Base-by-base conservation (phyloP, 2,329 filamentous ascomycete genomes). In the Penicillium paneum region DNA sequence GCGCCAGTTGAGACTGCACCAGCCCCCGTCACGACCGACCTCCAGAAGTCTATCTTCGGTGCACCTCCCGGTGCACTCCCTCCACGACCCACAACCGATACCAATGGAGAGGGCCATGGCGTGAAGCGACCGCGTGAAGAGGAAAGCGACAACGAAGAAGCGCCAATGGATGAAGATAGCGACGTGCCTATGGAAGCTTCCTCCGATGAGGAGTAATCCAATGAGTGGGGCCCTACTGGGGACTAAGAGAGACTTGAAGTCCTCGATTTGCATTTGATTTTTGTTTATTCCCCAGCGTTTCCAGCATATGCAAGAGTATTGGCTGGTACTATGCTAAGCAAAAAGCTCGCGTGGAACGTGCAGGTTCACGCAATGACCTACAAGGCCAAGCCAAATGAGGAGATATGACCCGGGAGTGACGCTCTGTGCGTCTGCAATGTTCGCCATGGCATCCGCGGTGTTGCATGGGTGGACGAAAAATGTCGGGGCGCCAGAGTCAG, bases 401-500 rank as follows among this genome's bases (percentile, higher is more conserved):
- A 97, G 79, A 77, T 97, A 97, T 64, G 86, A 80, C 65, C 86
- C 71, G 6, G 78, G 72, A 17, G 64, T 73, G 41, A 78, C 60
- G n/a, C 66, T 58, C 53, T 63, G 63, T 46, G 66, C 64, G 13
- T 71, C 66, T 63, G 82, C 76, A 65, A 91, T 85, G 48, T 77
- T 78, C 63, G 79, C 78, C 82, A 97, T 89, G 49, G 89, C 89
- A 61, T 93, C 88, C 52, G 88, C 89, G 8, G 94, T 89, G 70
- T 90, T 84, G 75, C 94, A 97, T 24, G 94, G 93, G 76, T 99
- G 94, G 64, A 97, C 82, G 74, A 96, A 97, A 74, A 93, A 97
- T 46, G 85, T 83, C 38, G 91, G 90, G 55, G 86, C 74, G 49
- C 88, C 88, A 54, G 86, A 90, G 55, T 89, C 74, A 49, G 94